These are phyloP conservation scores for Lathyrus sativus DNA, from an alignment of 306 rosid species.

Conservation along the genomic window DNA sequence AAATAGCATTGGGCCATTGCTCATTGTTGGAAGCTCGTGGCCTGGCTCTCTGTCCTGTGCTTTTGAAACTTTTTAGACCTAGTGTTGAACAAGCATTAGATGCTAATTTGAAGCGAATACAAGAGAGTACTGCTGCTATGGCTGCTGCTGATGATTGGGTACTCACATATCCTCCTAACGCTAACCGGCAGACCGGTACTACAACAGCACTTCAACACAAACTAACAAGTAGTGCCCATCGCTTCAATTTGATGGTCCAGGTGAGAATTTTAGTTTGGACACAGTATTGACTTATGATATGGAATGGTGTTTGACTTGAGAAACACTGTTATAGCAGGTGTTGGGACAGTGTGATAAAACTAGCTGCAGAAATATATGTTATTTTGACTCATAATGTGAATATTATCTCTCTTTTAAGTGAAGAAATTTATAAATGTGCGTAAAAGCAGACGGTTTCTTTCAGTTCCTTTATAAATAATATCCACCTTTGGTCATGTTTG, in stretches of 20 bases:
- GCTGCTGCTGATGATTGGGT: slow-evolving; percentile 99
- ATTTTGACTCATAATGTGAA: slow-evolving; percentile 2
- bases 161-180: slow-evolving; percentile 61
- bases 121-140: slow-evolving; percentile 95
- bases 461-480: slow-evolving; percentile 19
- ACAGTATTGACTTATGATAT: slow-evolving; percentile 9
- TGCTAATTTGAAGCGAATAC: slow-evolving; percentile 91
- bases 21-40: slow-evolving; percentile 95
- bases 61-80: slow-evolving; percentile 91
- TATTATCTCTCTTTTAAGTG: neutral
- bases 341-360: slow-evolving; percentile 31
- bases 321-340: slow-evolving; percentile 8
- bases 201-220: slow-evolving; percentile 75
- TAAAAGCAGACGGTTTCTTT: neutral
- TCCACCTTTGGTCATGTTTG: slow-evolving; percentile 1
- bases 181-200: slow-evolving; percentile 71
- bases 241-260: slow-evolving; percentile 99
- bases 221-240: slow-evolving; percentile 93
- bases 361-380: slow-evolving; percentile 21
- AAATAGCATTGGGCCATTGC: slow-evolving; percentile 98
- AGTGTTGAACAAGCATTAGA: slow-evolving; percentile 97
- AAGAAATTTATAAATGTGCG: slow-evolving; percentile 8
- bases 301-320: slow-evolving; percentile 25
- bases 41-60: slow-evolving; percentile 89
- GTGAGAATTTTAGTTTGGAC: slow-evolving; percentile 50